A percentile compares a stretch with the other conserved stretches of the same genome.
phyloP scores from a whole-genome alignment of 306 rosid genomes.

The Rubus parviflorus region DNA sequence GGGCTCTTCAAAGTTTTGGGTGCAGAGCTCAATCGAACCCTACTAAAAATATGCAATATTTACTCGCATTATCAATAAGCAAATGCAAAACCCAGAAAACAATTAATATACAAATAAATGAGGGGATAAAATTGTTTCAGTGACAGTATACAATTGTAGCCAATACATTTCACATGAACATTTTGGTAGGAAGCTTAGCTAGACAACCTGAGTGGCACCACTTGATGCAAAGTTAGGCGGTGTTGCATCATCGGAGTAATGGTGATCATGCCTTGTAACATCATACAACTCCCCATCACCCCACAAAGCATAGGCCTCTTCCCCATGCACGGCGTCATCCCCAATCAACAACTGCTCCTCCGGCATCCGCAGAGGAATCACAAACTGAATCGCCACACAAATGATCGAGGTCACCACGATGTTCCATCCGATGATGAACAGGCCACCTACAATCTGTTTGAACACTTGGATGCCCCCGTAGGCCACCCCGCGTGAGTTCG shows the following conservation, averaged over 20 bases:
- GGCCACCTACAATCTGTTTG: constrained; percentile 46
- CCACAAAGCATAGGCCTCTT: constrained; percentile 66
- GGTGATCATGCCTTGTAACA: neutral
- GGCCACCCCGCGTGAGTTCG: constrained; percentile 38
- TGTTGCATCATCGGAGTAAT: neutral
- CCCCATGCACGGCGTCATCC: constrained; percentile 61
- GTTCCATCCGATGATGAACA: constrained; percentile 54
- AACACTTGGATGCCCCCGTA: constrained; percentile 56
- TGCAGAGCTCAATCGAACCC: too few relatives aligned
- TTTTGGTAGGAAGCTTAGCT: neutral
- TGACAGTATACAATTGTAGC: too few relatives aligned
- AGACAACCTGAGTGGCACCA: constrained; percentile 16
- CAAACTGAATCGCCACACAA: constrained; percentile 23
- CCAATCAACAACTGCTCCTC: constrained; percentile 58
- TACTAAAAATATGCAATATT: too few relatives aligned
- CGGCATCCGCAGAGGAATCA: constrained; percentile 51
- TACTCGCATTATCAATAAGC: too few relatives aligned
- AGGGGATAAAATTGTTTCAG: too few relatives aligned
- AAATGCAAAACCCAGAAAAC: too few relatives aligned
- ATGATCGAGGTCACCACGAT: constrained; percentile 49
- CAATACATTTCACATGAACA: neutral
- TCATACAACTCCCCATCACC: constrained; percentile 56
- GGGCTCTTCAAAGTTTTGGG: too few relatives aligned
- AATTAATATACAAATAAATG: too few relatives aligned
- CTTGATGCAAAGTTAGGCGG: neutral